Conservation (phyloP, 2,329 filamentous ascomycete species). For the Cercospora canescens region DNA sequence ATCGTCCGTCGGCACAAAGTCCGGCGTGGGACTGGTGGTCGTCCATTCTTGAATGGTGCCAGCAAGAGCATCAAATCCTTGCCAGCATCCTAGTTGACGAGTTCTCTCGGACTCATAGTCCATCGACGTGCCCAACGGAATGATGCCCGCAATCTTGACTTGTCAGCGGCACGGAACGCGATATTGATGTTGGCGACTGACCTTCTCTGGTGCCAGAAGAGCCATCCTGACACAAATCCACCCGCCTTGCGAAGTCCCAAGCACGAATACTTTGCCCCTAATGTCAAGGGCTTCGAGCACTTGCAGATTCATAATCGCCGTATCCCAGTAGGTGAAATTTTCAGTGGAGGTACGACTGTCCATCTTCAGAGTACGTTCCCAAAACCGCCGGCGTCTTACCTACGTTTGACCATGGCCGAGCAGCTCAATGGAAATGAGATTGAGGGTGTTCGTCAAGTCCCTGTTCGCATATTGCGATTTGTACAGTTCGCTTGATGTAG, state of each 20-base stretch:
- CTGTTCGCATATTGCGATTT: slow-evolving; percentile 31
- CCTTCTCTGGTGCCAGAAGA: slow-evolving; percentile 49
- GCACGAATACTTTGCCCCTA: slow-evolving; percentile 44
- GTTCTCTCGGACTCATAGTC: slow-evolving; percentile 50
- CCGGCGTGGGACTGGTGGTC: slow-evolving; percentile 38
- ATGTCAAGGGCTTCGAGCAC: slow-evolving; percentile 44
- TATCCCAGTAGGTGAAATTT: slow-evolving; percentile 58
- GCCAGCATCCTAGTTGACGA: slow-evolving; percentile 51
- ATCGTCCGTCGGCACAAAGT: slow-evolving; percentile 44
- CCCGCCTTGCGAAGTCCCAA: slow-evolving; percentile 56
- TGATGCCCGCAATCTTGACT: slow-evolving; percentile 50
- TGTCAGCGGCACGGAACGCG: neutral
- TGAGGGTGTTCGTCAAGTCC: slow-evolving; percentile 40
- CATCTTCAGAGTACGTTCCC: neutral
- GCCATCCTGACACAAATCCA: slow-evolving; percentile 56
- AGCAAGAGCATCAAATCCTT: slow-evolving; percentile 39
- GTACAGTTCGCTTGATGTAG: slow-evolving; percentile 49
- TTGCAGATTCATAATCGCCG: slow-evolving; percentile 40
- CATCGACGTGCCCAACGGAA: slow-evolving; percentile 55
- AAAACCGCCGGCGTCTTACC: neutral
- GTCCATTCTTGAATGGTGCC: slow-evolving; percentile 44
- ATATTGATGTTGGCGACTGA: slow-evolving; percentile 23
- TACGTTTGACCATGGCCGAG: slow-evolving; percentile 54
- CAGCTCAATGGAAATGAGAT: slow-evolving; percentile 56
- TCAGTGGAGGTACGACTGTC: slow-evolving; percentile 38